Evolutionary conservation across 148 eudicot species (phyloP), one percentile per base, ranked within the genome.

Genomic region (Chenopodium suecicum): DNA sequence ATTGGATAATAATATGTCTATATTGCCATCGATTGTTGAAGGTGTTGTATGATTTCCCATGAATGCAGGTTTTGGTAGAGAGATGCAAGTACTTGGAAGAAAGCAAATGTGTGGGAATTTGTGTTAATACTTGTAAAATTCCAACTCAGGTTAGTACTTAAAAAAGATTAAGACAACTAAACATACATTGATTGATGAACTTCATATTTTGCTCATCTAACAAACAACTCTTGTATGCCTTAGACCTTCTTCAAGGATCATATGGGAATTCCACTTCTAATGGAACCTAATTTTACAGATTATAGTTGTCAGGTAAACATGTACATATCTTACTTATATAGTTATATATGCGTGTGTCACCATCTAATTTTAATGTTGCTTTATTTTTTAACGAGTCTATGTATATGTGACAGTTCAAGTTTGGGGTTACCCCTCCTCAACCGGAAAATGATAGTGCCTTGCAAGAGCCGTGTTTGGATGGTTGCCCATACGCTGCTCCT

Each of bases 11-110:
- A 58, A 12, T 46, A 76, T 66, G 69, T 74, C 58, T 44, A 16
- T 25, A 16, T 17, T 54, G 8, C 14, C 56, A 23, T 65, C 13
- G 14, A 34, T 41, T 17, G 44, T 22, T 14, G 9, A 37, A 52
- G 9, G 52, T 81, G 79, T 63, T 27, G 47, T 76, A 56, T 46
- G 56, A 72, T 79, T 54, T 70, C 48, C 34, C n/a, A 71, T 81
- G 9, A 25, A 63, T 84, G 82, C 62, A 96, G 99, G 99, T 96
- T 68, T 89, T 88, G 79, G 97, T 96, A 44, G 97, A 96, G 83
- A 92, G 90, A 86, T 96, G 99, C 97, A 96, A 91, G 88, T 96
- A 94, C 82, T 88, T 96, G 84, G 98, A 94, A 84, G 97, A 96
- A 82, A 94, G 99, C 87, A 94, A 96, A 87, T 96, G 99, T 83